Evolutionary conservation across 2,329 filamentous ascomycete species (phyloP), one percentile per base, ranked within the genome.

Genomic region (Pseudogymnoascus verrucosus): DNA sequence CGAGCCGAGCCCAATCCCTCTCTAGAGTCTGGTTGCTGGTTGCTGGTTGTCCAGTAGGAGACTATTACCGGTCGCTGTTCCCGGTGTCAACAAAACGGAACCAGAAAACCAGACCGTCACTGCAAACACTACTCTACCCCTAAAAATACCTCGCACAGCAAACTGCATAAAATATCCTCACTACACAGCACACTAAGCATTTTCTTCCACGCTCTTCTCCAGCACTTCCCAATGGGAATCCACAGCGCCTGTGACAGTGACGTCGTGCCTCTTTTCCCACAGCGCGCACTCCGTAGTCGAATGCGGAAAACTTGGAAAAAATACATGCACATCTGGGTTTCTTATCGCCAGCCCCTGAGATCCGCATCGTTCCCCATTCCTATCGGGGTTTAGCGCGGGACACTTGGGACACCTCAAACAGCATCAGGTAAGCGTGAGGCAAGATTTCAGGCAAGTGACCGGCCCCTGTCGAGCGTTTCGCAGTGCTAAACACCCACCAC

Each of bases 321-420:
- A 31, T 31, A 31, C 47, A 16, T 54, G 12, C 21, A 23, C 42
- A 44, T 51, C 44, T 51, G 26, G 44, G 21, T 16, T 54, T 14
- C 47, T 54, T 31, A 54, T 54, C 47, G 47, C 47, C 47, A 54
- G 47, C 47, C 47, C 47, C 47, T 54, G 47, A 54, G 47, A 54
- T 54, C 8, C 47, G 47, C 47, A 54, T 54, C 14, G 8, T 11
- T 6, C 19, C 12, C 12, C 7, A 12, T 16, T 23, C 47, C 44
- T 3, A 28, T 51, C 44, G 23, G 5, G 44, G 44, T 28, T 51
- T 51, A 51, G 44, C 44, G 44, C 23, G 23, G 23, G 44, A 51
- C 23, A 28, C 14, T 16, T 51, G 23, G 23, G 44, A 51, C 23
- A 28, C 14, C 40, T 51, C 23, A 51, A 28, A 51, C 44, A 51